Evolutionary conservation across 179 eudicot genomes (phyloP).

Genomic region (Vitellaria paradoxa): DNA sequence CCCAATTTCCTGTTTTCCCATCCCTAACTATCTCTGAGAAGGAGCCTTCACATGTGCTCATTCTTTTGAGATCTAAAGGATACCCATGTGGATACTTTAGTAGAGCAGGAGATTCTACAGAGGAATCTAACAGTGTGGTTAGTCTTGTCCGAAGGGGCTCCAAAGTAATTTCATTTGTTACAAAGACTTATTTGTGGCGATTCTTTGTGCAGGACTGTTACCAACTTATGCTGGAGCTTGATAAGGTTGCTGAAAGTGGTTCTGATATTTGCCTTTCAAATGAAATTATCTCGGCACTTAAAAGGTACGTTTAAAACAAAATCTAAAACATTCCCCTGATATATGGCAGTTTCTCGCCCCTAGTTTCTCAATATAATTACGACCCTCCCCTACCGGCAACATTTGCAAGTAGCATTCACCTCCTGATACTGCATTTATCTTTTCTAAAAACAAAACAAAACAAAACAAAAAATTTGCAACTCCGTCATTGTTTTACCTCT

Average conservation of each 20-base stretch:
- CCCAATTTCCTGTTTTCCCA: background rate
- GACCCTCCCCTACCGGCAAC: too few relatives aligned
- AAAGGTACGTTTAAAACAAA: conserved; percentile 5
- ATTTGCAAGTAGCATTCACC: too few relatives aligned
- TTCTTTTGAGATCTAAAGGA: background rate
- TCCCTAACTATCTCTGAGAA: background rate
- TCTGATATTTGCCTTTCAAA: conserved; percentile 9
- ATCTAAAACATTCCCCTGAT: background rate
- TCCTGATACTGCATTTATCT: background rate
- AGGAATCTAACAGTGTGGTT: background rate
- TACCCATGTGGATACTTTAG: background rate
- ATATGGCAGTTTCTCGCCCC: too few relatives aligned
- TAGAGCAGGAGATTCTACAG: background rate
- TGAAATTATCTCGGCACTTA: conserved; percentile 17
- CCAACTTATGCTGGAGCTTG: conserved; percentile 23
- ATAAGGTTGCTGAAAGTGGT: conserved; percentile 13
- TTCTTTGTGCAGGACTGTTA: conserved; percentile 18
- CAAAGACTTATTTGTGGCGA: background rate
- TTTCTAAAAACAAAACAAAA: background rate
- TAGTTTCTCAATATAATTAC: too few relatives aligned
- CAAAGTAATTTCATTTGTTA: background rate
- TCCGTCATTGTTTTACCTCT: background rate
- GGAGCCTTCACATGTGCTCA: background rate
- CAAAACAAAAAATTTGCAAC: background rate
- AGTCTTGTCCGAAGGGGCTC: background rate